Percentiles rank a stretch among this genome's conserved stretches.
Evolutionary conservation across 352 stramenopile genomes (phyloP).

Genomic region (Pythium folliculosum): DNA sequence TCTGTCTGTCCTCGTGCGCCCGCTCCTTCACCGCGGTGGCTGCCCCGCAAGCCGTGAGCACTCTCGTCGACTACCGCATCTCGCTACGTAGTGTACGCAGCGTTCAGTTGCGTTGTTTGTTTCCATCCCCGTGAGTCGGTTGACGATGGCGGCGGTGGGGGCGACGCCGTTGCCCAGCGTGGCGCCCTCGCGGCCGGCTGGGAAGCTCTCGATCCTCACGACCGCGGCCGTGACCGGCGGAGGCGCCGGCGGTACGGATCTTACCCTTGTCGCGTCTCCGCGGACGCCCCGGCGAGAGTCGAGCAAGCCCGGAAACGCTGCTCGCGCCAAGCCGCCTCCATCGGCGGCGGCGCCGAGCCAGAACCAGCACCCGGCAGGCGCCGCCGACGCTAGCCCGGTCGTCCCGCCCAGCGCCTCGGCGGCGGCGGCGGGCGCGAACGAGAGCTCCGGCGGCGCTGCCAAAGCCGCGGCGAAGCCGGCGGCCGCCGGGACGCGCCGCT

Average conservation of each 20-base stretch:
- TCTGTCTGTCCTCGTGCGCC: no score
- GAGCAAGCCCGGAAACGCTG: not conserved
- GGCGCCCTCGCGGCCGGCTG: not conserved
- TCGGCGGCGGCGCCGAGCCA: not conserved
- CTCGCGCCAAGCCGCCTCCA: not conserved
- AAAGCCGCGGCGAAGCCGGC: not conserved
- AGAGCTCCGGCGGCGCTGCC: not conserved
- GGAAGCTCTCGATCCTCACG: constrained; percentile 12
- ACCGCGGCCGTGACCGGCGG: not conserved
- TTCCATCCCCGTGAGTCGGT: not conserved
- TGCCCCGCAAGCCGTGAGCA: no score
- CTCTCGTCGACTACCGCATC: no score
- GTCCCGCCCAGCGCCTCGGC: no score
- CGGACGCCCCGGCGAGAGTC: constrained; percentile 22
- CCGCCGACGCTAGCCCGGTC: no score
- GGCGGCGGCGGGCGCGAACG: no score
- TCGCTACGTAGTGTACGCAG: no score
- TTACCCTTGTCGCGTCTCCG: not conserved
- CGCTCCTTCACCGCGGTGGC: no score
- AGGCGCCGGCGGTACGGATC: not conserved
- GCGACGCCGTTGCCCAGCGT: not conserved
- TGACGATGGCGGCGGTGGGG: constrained; percentile 1
- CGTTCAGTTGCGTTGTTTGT: no score
- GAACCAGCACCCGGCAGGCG: no score
- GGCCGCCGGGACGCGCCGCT: constrained; percentile 11